These are phyloP conservation scores for Tagetes erecta DNA, from an alignment of 129 eudicot genomes.

Conservation along the genomic window DNA sequence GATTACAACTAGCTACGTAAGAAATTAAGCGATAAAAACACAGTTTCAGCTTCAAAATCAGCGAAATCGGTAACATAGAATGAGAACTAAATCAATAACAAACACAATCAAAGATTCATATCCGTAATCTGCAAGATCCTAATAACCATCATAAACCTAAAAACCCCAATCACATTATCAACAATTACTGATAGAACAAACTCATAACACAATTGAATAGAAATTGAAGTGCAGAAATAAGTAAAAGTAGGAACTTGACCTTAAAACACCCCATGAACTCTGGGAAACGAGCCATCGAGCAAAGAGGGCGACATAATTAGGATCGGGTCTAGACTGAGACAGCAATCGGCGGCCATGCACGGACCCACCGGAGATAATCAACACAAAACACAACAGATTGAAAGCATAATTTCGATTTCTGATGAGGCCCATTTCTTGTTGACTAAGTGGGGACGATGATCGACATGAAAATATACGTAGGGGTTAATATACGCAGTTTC, in stretches of 20 bases:
- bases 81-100: background rate
- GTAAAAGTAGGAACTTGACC: conserved; percentile 36
- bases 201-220: background rate
- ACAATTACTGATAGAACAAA: background rate
- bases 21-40: background rate
- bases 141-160: conserved; percentile 6
- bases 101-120: background rate
- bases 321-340: conserved; percentile 50
- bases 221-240: background rate
- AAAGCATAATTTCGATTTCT: conserved; percentile 14
- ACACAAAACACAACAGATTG: conserved; percentile 14
- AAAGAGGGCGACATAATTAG: conserved; percentile 54
- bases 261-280: conserved; percentile 86
- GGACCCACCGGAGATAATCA: conserved; percentile 42
- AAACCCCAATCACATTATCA: background rate
- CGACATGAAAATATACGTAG: conserved; percentile 9
- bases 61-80: background rate
- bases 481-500: conserved; percentile 17
- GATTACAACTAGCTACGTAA: background rate
- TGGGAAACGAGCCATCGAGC: conserved; percentile 94
- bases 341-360: conserved; percentile 48
- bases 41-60: background rate
- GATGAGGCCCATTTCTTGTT: conserved; percentile 21
- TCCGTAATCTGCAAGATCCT: background rate
- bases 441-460: conserved; percentile 33